Percentiles rank a stretch among this genome's conserved stretches.
phyloP scores from a whole-genome alignment of 148 eudicot genomes.

The Spergularia bocconei region DNA sequence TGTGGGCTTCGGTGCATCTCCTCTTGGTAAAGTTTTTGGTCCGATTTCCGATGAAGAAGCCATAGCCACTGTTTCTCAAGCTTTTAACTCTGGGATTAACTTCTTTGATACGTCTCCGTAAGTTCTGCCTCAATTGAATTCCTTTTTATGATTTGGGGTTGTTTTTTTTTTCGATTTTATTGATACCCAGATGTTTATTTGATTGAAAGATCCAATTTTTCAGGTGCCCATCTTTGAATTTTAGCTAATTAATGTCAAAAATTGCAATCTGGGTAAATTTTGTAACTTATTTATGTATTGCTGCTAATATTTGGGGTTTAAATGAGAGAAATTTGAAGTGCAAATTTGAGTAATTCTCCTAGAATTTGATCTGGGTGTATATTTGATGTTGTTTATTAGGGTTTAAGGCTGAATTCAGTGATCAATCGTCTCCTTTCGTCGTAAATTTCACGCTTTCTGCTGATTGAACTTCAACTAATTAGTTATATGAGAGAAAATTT shows the following conservation, averaged over 20 bases:
- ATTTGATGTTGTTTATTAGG: neutral
- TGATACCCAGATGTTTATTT: neutral
- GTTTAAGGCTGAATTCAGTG: neutral
- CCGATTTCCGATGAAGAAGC: constrained; percentile 66
- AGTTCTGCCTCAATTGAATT: neutral
- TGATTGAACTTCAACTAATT: neutral
- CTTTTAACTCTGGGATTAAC: constrained; percentile 76
- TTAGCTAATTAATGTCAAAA: neutral
- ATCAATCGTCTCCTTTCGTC: too few relatives aligned
- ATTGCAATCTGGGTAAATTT: neutral
- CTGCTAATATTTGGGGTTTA: neutral
- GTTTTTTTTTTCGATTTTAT: neutral
- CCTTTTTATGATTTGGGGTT: neutral
- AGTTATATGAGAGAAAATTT: neutral
- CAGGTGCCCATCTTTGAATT: neutral
- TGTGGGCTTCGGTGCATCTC: constrained; percentile 95
- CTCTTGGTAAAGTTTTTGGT: constrained; percentile 92
- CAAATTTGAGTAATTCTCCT: neutral
- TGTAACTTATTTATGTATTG: neutral
- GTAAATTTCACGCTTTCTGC: neutral
- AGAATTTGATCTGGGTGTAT: neutral
- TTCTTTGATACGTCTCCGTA: constrained; percentile 99
- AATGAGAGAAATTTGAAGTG: neutral
- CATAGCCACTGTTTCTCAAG: constrained; percentile 58
- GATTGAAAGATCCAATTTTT: neutral